Evolutionary conservation across 148 eudicot species (phyloP).

Genomic region (Fagopyrum homotropicum): DNA sequence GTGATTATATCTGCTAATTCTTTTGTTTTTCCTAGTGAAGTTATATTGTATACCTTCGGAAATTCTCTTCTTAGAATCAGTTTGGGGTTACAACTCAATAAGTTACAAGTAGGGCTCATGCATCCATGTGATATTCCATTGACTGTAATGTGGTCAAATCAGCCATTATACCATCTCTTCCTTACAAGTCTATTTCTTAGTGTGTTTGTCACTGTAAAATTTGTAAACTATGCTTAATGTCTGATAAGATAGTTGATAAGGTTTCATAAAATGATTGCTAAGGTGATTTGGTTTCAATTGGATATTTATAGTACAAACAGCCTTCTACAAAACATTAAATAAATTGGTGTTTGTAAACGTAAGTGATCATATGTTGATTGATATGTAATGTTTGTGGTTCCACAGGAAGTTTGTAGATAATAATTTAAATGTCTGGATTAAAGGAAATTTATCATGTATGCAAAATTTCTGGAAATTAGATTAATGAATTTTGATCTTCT

Average conservation of each 20-base stretch:
- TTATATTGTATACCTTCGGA: background rate
- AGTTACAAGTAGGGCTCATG: background rate
- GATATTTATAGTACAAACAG: background rate
- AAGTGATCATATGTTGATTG: background rate
- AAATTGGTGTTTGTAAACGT: background rate
- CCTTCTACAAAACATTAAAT: background rate
- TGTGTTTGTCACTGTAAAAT: background rate
- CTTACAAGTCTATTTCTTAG: background rate
- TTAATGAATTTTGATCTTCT: background rate
- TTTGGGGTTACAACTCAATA: background rate
- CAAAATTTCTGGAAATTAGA: background rate
- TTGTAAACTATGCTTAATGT: background rate
- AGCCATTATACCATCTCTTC: no score
- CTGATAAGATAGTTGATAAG: background rate
- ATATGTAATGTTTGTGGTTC: background rate
- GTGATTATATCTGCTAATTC: background rate
- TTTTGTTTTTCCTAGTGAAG: background rate
- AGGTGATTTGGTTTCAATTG: no score
- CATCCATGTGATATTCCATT: background rate
- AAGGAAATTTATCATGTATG: background rate
- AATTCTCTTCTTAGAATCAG: background rate
- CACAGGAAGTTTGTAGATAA: background rate
- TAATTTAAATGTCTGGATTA: background rate
- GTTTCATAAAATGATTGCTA: background rate
- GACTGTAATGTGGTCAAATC: background rate